Conservation (phyloP, 805 yeast species). For the Cyberlindnera samutprakarnensis region DNA sequence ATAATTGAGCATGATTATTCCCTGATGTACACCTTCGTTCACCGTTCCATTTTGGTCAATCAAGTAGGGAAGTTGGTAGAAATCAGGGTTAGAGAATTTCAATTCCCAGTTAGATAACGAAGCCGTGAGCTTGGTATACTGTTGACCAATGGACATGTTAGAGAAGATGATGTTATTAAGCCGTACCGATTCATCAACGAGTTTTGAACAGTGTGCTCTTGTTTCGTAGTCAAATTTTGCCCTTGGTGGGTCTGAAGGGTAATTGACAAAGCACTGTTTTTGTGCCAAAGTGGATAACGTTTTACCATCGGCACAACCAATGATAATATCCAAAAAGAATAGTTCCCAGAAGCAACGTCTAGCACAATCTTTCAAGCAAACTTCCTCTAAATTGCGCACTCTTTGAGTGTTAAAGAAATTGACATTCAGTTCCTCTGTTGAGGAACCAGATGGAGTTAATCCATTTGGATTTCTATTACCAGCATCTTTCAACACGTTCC, state of each 20-base stretch:
- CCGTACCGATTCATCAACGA: conserved; percentile 43
- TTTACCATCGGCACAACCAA: conserved; percentile 47
- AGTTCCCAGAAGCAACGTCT: conserved; percentile 47
- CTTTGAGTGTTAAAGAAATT: conserved; percentile 19
- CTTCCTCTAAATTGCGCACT: conserved; percentile 14
- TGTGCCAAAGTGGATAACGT: conserved; percentile 33
- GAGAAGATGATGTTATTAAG: conserved; percentile 38
- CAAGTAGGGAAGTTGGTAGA: conserved; percentile 34
- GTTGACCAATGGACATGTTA: conserved; percentile 29
- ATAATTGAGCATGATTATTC: conserved; percentile 39
- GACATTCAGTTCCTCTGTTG: conserved; percentile 16
- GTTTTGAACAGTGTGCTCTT: conserved; percentile 36
- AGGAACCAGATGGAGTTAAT: conserved; percentile 10
- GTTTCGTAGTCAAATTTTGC: conserved; percentile 38
- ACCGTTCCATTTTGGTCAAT: conserved; percentile 36
- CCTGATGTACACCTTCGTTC: conserved; percentile 48
- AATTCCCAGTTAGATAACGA: conserved; percentile 45
- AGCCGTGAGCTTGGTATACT: conserved; percentile 34
- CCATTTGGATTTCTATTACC: conserved; percentile 6
- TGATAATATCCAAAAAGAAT: conserved; percentile 42
- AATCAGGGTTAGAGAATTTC: conserved; percentile 35
- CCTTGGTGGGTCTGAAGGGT: conserved; percentile 31
- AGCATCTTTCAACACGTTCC: conserved; percentile 5
- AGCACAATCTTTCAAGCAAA: conserved; percentile 22
- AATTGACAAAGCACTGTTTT: conserved; percentile 28